These are phyloP conservation scores for Microcyclosporella mali DNA, from an alignment of 2,329 filamentous ascomycete genomes.

Conservation along the genomic window DNA sequence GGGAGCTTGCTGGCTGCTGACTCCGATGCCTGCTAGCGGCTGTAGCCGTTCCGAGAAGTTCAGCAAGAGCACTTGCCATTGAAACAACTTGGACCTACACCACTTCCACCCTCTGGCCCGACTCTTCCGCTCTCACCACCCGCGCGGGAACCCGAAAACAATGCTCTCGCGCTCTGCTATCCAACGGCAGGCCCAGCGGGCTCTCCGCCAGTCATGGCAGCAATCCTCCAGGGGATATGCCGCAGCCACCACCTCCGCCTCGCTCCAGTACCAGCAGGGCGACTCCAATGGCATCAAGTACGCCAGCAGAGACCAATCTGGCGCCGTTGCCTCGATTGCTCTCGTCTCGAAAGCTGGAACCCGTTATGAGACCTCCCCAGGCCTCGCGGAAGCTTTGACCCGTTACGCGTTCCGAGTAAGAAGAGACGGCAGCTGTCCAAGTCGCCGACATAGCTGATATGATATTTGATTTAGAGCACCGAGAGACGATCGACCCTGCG, in stretches of 20 bases:
- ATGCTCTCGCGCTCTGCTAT: constrained; percentile 65
- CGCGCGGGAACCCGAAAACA: constrained; percentile 25
- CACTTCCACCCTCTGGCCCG: constrained; percentile 10
- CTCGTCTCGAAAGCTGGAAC: constrained; percentile 92
- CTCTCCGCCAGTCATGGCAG: constrained; percentile 54
- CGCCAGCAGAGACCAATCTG: constrained; percentile 80
- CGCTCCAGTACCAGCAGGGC: constrained; percentile 80
- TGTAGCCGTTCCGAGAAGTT: too few species aligned
- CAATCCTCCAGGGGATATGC: constrained; percentile 57
- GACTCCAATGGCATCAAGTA: constrained; percentile 86
- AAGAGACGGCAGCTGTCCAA: constrained; percentile 1
- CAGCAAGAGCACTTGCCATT: not conserved
- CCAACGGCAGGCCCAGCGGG: constrained; percentile 58
- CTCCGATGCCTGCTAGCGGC: too few species aligned
- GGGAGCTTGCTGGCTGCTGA: too few species aligned
- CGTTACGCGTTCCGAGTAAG: constrained; percentile 95
- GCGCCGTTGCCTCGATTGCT: constrained; percentile 83
- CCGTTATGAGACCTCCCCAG: constrained; percentile 82
- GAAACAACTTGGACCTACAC: not conserved
- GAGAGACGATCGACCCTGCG: constrained; percentile 80
- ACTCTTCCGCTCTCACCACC: constrained; percentile 14
- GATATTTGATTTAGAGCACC: constrained; percentile 58
- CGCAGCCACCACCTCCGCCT: constrained; percentile 58
- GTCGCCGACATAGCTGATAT: constrained; percentile 13
- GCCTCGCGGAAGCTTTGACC: constrained; percentile 82